Evolutionary conservation across 2,329 filamentous ascomycete species (phyloP), one percentile per base, ranked within the genome.

Genomic region (Pyrenophora seminiperda): DNA sequence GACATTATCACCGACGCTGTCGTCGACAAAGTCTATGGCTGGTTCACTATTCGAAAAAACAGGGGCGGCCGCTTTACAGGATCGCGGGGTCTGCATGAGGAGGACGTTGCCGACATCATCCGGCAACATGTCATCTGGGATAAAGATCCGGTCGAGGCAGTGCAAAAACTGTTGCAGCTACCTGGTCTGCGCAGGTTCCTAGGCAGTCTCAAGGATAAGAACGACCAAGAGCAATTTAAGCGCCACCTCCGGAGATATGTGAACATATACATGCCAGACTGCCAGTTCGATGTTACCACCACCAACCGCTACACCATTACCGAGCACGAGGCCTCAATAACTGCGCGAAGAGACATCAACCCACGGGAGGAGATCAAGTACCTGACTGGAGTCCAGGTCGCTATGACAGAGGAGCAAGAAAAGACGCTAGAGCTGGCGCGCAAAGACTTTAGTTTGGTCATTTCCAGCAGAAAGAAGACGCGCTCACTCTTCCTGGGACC

Each of bases 41-140:
- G 94, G 93, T 93, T 93, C 5, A 89, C 84, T 3, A 96, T 97
- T 51, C 92, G 93, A 58, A 99, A 99, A 76, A 96, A 97, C 67
- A 87, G 89, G 54, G 86, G 85, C 47, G 85, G 84, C 45, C 90
- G 90, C 47, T 97, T 96, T 73, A 89, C 90, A 64, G 83, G 91
- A 1, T 91, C 89, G 5, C 87, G 94, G 56, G 90, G 90, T 32
- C 80, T 97, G 41, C 84, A 83, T 45, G 82, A 86, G 57, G 83
- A 87, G 41, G 78, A 83, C 17, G 78, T 88, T 31, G 79, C 81
- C 47, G 75, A 78, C 55, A 83, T 86, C 49, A 72, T 88, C 27
- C 81, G 85, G 36, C 75, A 81, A 58, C 74, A 90, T 65, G 82
- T 95, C 11, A 84, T 96, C 54, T 77, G 96, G 56, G 81, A 84